Conservation (phyloP, 2,329 filamentous ascomycete species). For the Diplodia mutila region DNA sequence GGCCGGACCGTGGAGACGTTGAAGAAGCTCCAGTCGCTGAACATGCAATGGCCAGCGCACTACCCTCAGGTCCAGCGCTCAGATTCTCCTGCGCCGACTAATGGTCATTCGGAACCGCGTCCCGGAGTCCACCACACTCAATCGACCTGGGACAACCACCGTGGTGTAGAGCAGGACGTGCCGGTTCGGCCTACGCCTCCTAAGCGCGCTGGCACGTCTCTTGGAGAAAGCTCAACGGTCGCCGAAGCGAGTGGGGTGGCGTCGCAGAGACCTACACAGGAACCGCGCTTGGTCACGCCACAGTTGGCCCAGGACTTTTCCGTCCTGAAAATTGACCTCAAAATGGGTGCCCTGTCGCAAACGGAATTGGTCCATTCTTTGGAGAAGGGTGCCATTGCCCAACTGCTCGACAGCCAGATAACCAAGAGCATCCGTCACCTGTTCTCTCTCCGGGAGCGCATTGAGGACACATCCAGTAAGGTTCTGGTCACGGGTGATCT, state of each 20-base stretch:
- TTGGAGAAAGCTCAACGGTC: constrained; percentile 61
- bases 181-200: constrained; percentile 55
- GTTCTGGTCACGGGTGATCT: constrained; percentile 94
- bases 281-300: constrained; percentile 84
- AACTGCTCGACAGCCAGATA: constrained; percentile 90
- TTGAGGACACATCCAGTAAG: constrained; percentile 97
- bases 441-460: constrained; percentile 82
- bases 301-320: constrained; percentile 97
- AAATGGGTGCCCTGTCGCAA: constrained; percentile 83
- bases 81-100: constrained; percentile 45
- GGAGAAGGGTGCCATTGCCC: constrained; percentile 88
- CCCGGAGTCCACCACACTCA: constrained; percentile 66
- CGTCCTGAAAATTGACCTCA: constrained; percentile 90
- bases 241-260: constrained; percentile 74
- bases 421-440: constrained; percentile 91
- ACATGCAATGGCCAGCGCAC: constrained; percentile 88
- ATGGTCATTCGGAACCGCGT: constrained; percentile 53
- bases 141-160: constrained; percentile 59
- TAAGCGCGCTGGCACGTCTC: constrained; percentile 72
- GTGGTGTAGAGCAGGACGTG: constrained; percentile 43
- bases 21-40: constrained; percentile 83
- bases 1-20: constrained; percentile 83
- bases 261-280: constrained; percentile 63
- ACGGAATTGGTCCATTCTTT: constrained; percentile 91
- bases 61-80: constrained; percentile 78